A percentile compares a stretch with the other conserved stretches of the same genome.
Conservation (phyloP, 805 yeast genomes). For the Ogataea nitratoaversa region DNA sequence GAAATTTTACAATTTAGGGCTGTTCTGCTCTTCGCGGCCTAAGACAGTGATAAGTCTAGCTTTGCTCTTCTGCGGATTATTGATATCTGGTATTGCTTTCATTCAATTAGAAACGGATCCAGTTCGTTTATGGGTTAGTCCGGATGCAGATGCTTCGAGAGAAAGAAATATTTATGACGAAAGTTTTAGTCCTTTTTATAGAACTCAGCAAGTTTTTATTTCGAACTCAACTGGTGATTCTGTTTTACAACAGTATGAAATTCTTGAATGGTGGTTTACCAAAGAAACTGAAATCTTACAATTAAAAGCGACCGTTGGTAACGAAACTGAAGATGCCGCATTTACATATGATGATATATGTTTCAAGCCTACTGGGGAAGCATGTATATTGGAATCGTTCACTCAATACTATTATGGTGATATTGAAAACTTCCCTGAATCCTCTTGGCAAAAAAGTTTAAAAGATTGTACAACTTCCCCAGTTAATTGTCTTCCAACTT, state of each 20-base stretch:
- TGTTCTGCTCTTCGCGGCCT: constrained; percentile 60
- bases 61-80: constrained; percentile 35
- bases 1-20: constrained; percentile 48
- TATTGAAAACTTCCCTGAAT: constrained; percentile 42
- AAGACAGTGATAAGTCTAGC: constrained; percentile 43
- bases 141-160: constrained; percentile 60
- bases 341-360: constrained; percentile 62
- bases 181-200: constrained; percentile 86
- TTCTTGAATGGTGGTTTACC: constrained; percentile 85
- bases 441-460: constrained; percentile 53
- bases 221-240: constrained; percentile 67
- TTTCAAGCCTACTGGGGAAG: constrained; percentile 74
- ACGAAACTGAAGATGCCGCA: not conserved
- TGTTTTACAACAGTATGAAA: constrained; percentile 54
- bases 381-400: constrained; percentile 81
- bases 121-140: constrained; percentile 84
- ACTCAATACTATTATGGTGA: constrained; percentile 83
- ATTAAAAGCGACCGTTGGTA: constrained; percentile 20
- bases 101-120: constrained; percentile 75
- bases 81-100: constrained; percentile 49
- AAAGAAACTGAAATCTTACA: constrained; percentile 55
- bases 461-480: constrained; percentile 70
- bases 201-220: constrained; percentile 80
- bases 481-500: constrained; percentile 82
- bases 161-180: constrained; percentile 70